phyloP scores from a whole-genome alignment of 2,329 filamentous ascomycete species.

The Alternaria solani region DNA sequence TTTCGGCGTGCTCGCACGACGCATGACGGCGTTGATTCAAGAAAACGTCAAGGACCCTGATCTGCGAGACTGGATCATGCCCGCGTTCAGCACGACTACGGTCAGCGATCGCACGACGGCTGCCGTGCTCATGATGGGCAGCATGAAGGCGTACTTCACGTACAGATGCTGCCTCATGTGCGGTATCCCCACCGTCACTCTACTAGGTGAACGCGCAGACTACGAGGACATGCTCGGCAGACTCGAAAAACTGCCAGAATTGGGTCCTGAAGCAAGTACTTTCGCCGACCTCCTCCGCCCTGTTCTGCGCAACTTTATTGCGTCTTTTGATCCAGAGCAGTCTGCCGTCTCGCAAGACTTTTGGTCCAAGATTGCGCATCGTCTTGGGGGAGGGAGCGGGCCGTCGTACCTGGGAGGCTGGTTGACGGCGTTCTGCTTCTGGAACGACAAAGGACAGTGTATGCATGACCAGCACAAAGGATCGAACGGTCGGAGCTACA shows the following conservation, averaged over 20 bases:
- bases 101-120: slow-evolving; percentile 19
- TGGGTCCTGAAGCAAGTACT: slow-evolving; percentile 15
- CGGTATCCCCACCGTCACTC: slow-evolving; percentile 31
- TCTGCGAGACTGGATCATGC: slow-evolving; percentile 29
- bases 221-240: slow-evolving; percentile 25
- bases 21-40: slow-evolving; percentile 17
- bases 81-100: slow-evolving; percentile 30
- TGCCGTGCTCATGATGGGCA: slow-evolving; percentile 29
- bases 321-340: slow-evolving; percentile 16
- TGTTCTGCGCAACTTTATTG: slow-evolving; percentile 22
- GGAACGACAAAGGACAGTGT: slow-evolving; percentile 19
- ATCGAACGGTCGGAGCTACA: not conserved
- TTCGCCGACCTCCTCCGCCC: slow-evolving; percentile 21
- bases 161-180: not conserved
- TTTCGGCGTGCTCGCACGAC: slow-evolving; percentile 8
- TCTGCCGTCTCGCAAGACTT: slow-evolving; percentile 14
- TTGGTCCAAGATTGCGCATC: slow-evolving; percentile 20
- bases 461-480: slow-evolving; percentile 3
- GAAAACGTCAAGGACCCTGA: slow-evolving; percentile 18
- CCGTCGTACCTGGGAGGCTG: slow-evolving; percentile 22
- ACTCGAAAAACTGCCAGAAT: slow-evolving; percentile 19
- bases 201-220: slow-evolving; percentile 27
- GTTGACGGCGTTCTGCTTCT: slow-evolving; percentile 32
- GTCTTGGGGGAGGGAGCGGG: not conserved
- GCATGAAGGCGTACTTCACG: slow-evolving; percentile 22